Conservation (phyloP, 2,329 filamentous ascomycete genomes). For the Aspergillus tamarii region DNA sequence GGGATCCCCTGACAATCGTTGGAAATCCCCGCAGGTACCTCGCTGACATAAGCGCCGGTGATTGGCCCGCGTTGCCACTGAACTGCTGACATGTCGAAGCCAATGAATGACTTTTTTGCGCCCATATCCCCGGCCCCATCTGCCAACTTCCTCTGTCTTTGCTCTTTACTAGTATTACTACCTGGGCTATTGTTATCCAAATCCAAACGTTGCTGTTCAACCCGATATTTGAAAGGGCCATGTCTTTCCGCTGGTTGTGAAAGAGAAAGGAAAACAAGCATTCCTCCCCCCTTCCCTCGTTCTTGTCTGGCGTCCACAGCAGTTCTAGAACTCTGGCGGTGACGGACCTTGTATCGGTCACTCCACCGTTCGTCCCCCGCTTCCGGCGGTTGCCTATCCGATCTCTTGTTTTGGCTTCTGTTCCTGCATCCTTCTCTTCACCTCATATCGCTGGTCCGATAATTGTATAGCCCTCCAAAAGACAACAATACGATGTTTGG, state of each 20-base stretch:
- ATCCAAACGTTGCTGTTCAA: background rate
- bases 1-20: background rate
- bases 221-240: background rate
- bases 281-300: background rate
- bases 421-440: background rate
- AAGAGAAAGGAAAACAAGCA: background rate
- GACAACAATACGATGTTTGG: slow-evolving; percentile 30
- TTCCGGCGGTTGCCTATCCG: slow-evolving; percentile 11
- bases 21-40: slow-evolving; percentile 10
- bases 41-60: slow-evolving; percentile 21
- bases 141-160: slow-evolving; percentile 2
- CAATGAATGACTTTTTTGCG: background rate
- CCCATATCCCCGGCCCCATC: no score
- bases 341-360: slow-evolving; percentile 8
- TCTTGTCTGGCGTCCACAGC: background rate
- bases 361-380: slow-evolving; percentile 16
- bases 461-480: background rate
- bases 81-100: slow-evolving; percentile 13
- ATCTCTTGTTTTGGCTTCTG: background rate
- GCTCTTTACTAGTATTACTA: background rate
- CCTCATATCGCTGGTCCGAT: slow-evolving; percentile 17
- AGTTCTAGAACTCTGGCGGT: slow-evolving; percentile 21
- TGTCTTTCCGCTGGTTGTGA: slow-evolving; percentile 20
- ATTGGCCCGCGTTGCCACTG: slow-evolving; percentile 14
- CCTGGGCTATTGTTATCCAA: background rate